Conservation (phyloP, 202 grass and related monocot species). For the Schoenoplectus triqueter region DNA sequence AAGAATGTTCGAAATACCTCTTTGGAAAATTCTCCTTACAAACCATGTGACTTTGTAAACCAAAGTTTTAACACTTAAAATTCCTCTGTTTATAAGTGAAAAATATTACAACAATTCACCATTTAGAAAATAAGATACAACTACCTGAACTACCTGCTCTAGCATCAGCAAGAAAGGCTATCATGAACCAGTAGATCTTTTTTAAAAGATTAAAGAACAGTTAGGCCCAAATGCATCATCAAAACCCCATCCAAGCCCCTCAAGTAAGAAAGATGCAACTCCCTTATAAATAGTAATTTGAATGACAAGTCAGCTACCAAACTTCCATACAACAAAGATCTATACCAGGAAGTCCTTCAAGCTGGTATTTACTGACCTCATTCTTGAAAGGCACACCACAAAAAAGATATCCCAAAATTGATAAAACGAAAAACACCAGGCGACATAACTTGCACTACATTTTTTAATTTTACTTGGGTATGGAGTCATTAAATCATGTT, state of each 20-base stretch:
- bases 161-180: constrained; percentile 47
- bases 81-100: constrained; percentile 21
- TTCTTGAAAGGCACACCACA: constrained; percentile 4
- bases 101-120: constrained; percentile 33
- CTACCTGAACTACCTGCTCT: constrained; percentile 45
- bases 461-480: neutral
- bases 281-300: neutral
- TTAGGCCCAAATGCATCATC: neutral
- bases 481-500: neutral
- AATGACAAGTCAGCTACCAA: neutral
- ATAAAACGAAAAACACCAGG: neutral
- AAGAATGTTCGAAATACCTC: constrained; percentile 5
- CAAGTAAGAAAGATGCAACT: neutral
- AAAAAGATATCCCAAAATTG: constrained; percentile 13
- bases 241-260: neutral
- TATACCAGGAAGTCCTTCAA: constrained; percentile 18
- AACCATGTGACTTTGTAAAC: constrained; percentile 33
- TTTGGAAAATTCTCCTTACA: constrained; percentile 20
- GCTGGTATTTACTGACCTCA: constrained; percentile 3
- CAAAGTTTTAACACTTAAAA: constrained; percentile 19
- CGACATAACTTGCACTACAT: neutral
- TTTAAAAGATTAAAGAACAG: constrained; percentile 1
- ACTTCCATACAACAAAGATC: constrained; percentile 2
- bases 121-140: constrained; percentile 15
- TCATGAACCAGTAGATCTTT: constrained; percentile 35